Conservation (phyloP, 164 flowering plant genomes). For the Aristolochia californica region DNA sequence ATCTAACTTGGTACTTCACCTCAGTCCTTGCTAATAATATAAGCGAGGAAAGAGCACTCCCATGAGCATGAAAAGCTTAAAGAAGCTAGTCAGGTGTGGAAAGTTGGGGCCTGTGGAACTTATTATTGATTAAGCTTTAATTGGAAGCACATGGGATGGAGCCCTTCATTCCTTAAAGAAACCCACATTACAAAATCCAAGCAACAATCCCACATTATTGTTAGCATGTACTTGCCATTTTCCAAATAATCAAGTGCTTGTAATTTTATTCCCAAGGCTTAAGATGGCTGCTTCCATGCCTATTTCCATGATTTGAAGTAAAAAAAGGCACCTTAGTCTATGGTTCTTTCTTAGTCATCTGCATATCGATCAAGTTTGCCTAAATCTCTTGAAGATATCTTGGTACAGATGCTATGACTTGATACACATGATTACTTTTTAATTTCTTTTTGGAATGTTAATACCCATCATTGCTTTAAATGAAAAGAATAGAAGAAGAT, state of each 20-base stretch:
- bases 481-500: neutral
- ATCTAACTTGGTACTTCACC: conserved; percentile 1
- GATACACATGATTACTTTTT: neutral
- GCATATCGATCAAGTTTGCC: neutral
- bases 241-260: neutral
- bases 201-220: neutral
- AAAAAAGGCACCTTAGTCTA: neutral
- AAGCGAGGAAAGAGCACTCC: conserved; percentile 1
- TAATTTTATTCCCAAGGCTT: neutral
- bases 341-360: neutral
- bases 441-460: too few species aligned
- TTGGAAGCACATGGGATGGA: conserved; percentile 27
- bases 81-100: conserved; percentile 10
- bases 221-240: neutral
- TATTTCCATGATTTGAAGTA: neutral
- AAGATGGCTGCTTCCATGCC: neutral
- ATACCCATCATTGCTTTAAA: neutral
- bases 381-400: too few species aligned
- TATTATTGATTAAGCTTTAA: conserved; percentile 21
- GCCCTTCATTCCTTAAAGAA: neutral
- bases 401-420: neutral
- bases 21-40: conserved; percentile 1
- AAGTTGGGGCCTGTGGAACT: conserved; percentile 14
- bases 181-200: neutral
- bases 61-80: conserved; percentile 9